A percentile compares a stretch with the other conserved stretches of the same genome.
phyloP scores from a whole-genome alignment of 106 monocot genomes.

The Amphibolis antarctica region DNA sequence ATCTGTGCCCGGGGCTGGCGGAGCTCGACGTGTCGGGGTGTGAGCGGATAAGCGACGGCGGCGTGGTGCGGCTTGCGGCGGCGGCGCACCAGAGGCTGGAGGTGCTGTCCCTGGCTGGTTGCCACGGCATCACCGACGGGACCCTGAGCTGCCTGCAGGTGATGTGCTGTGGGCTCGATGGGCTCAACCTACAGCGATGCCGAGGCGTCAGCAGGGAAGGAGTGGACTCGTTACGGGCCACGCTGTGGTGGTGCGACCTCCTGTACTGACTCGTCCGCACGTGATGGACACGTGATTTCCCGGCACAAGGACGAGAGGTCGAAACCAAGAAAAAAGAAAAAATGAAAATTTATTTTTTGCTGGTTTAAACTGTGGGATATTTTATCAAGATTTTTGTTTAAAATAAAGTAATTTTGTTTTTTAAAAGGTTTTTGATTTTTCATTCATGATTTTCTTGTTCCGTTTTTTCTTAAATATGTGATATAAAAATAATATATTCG shows the following conservation, averaged over 20 bases:
- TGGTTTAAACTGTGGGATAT: too few species aligned
- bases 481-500: too few species aligned
- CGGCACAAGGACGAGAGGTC: too few species aligned
- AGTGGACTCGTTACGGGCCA: conserved; percentile 1
- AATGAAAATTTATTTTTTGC: too few species aligned
- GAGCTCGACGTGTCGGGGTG: conserved; percentile 24
- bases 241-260: conserved; percentile 20
- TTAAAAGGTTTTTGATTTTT: too few species aligned
- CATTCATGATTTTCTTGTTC: too few species aligned
- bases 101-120: conserved; percentile 20
- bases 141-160: conserved; percentile 11
- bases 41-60: conserved; percentile 13
- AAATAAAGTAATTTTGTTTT: too few species aligned
- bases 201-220: conserved; percentile 2
- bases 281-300: too few species aligned
- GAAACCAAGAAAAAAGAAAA: too few species aligned
- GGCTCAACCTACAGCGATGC: conserved; percentile 13
- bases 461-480: too few species aligned
- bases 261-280: background rate
- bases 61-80: conserved; percentile 8
- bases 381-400: too few species aligned
- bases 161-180: conserved; percentile 11
- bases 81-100: conserved; percentile 11
- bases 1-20: conserved; percentile 11
- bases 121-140: conserved; percentile 14